Evolutionary conservation across 73 alveolate genomes (phyloP), one percentile per base, ranked within the genome.

Genomic region (Halteria grandinella): DNA sequence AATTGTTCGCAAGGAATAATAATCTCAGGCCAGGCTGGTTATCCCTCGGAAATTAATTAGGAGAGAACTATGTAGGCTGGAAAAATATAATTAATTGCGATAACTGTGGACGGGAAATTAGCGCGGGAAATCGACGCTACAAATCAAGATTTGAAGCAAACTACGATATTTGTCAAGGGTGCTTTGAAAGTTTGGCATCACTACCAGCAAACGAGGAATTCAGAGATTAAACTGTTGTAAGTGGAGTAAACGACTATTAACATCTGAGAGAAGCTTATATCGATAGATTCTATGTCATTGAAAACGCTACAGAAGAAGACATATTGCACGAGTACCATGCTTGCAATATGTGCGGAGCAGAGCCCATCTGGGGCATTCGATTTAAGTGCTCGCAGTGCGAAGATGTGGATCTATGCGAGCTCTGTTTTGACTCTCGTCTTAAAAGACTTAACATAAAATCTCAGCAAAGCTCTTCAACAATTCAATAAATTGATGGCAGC

Each of bases 341-440:
- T 53, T 93, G 98, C 57, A 92, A 93, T 59, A 55, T 75, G 4
- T 93, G 98, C 71, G 86, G 80, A 55, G 87, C 79, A 20, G 96
- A 93, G 60, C 98, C 98, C 6, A 93, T 93, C 0, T 93, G 97
- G 95, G 98, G 97, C 20, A 43, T 85, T n/a, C 72, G 97, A 53
- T 93, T 93, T 71, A 83, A 87, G 49, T 93, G 98, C 51, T 34
- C 50, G 24, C 43, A 58, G n/a, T 93, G 98, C 44, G 97, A 93
- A 23, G 89, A 91, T 64, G 70, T 55, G 52, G 98, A 93, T 69
- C 74, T 88, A 11, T 93, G 98, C 71, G 97, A 93, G 64, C 31
- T 49, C n/a, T 84, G 89, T 59, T 84, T 75, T 63, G 88, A 84
- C 43, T n/a, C 29, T 21, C 49, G 70, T 8, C 55, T 75, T n/a